Evolutionary conservation across 2,329 filamentous ascomycete species (phyloP), one percentile per base, ranked within the genome.

Genomic region (Xylaria sp.): DNA sequence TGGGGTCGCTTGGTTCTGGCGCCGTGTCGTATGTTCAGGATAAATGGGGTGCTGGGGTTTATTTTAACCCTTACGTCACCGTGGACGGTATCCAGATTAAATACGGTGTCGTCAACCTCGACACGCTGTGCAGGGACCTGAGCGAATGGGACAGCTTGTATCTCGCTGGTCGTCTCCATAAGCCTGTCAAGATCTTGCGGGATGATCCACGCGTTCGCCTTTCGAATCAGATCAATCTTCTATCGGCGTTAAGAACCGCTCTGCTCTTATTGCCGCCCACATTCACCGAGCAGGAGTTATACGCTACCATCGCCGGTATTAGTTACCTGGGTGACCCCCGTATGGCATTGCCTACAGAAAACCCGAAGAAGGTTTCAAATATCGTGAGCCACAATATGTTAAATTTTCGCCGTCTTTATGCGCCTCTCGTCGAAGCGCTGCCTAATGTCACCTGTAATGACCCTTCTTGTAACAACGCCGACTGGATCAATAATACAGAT

Each of bases 51-150:
- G 96, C 96, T 0, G 97, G 96, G 6, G 93, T 98, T 47, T 99
- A 99, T 82, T 99, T 98, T 83, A 97, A 99, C 76, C 94, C 96
- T 0, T 98, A 95, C 79, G 89, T 99, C 58, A 95, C 92, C 2
- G 91, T 98, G 69, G 97, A 98, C 76, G 97, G 96, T 48, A 97
- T 94, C 70, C 86, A 98, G 76, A 96, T 99, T 81, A 99, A 99
- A 82, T 99, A 99, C 76, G 96, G 95, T 23, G 96, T 99, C 25
- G 97, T 98, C 51, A 97, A 97, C 76, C 87, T 98, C 72, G 91
- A 97, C 77, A 98, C 94, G 2, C 84, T 99, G 18, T 94, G 93
- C 75, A 87, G 86, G 50, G 96, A 99, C 78, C 87, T 99, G 27
- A 92, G 90, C 35, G 90, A 94, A 67, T 99, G 96, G 96, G 91